phyloP scores from a whole-genome alignment of 495 filamentous ascomycete species.

The Penicillium argentinense region DNA sequence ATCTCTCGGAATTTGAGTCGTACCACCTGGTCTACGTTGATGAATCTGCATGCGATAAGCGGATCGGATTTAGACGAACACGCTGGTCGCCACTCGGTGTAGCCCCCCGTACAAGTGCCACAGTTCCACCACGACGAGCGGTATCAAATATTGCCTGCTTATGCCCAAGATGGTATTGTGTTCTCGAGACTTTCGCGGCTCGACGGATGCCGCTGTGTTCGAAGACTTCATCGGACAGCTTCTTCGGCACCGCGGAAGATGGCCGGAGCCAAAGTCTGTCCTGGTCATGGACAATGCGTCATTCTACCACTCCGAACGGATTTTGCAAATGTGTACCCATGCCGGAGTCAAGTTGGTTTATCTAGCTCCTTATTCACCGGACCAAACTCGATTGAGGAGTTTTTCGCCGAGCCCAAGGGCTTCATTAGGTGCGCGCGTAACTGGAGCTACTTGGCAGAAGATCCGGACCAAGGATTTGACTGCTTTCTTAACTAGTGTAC shows the following conservation, averaged over 20 bases:
- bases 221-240: constrained; percentile 40
- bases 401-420: constrained; percentile 21
- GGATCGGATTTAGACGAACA: background rate
- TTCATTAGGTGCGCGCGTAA: constrained; percentile 17
- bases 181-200: constrained; percentile 32
- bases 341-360: constrained; percentile 23
- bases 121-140: constrained; percentile 27
- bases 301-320: no score
- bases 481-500: constrained; percentile 25
- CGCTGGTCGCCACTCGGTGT: no score
- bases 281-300: no score
- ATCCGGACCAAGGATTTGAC: constrained; percentile 36
- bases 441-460: constrained; percentile 19
- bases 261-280: constrained; percentile 37
- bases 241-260: constrained; percentile 34
- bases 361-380: background rate
- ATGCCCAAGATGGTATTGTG: constrained; percentile 20
- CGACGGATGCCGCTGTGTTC: constrained; percentile 37
- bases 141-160: constrained; percentile 36
- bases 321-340: no score
- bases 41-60: background rate
- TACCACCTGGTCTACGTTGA: background rate
- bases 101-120: constrained; percentile 23
- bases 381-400: constrained; percentile 22
- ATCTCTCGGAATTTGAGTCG: background rate